These are phyloP conservation scores for Debaryomyces singareniensis DNA, from an alignment of 1,139 yeast genomes.

Conservation along the genomic window DNA sequence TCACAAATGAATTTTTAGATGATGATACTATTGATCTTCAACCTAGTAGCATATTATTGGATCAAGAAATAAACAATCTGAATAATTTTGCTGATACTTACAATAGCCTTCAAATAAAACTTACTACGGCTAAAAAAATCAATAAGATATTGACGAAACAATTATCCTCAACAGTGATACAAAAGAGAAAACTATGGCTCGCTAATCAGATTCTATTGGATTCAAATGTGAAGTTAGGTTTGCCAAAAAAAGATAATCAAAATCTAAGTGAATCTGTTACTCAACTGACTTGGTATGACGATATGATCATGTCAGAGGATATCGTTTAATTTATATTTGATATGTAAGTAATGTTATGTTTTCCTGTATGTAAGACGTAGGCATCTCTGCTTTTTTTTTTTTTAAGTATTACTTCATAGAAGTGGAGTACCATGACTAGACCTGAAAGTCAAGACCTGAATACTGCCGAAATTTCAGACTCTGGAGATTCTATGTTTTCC, in stretches of 20 bases:
- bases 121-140: constrained; percentile 44
- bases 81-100: constrained; percentile 15
- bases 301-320: constrained; percentile 13
- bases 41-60: background rate
- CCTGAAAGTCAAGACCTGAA: background rate
- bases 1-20: background rate
- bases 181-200: constrained; percentile 44
- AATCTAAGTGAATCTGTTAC: constrained; percentile 16
- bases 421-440: background rate
- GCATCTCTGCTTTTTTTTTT: background rate
- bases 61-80: constrained; percentile 5
- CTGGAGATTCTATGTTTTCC: constrained; percentile 8
- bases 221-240: constrained; percentile 34
- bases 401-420: background rate
- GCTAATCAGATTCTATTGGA: constrained; percentile 56
- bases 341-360: background rate
- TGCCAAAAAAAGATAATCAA: constrained; percentile 21
- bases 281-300: constrained; percentile 25
- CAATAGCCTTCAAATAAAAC: constrained; percentile 12
- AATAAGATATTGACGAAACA: constrained; percentile 39
- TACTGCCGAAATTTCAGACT: constrained; percentile 1
- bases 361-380: background rate
- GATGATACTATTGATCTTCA: background rate
- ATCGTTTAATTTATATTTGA: background rate
- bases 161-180: constrained; percentile 27